Evolutionary conservation across 768 basidiomycete genomes (phyloP).

Genomic region (Boletus pseudo-olivaceus): DNA sequence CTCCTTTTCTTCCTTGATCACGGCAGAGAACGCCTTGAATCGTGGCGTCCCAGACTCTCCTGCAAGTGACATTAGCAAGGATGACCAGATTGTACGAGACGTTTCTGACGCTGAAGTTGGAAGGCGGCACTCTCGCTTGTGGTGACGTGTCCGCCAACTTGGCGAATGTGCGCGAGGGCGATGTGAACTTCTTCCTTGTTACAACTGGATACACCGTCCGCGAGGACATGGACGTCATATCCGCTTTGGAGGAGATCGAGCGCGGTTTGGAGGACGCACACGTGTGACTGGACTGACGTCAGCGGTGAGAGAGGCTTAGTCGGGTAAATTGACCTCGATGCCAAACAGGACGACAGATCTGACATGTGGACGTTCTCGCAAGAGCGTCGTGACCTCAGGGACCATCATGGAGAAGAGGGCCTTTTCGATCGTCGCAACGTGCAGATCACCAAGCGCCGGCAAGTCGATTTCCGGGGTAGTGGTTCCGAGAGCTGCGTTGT

Average conservation of each 20-base stretch:
- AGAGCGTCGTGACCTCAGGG: conserved; percentile 53
- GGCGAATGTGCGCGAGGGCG: conserved; percentile 65
- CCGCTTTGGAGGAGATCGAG: conserved; percentile 56
- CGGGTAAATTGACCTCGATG: conserved; percentile 63
- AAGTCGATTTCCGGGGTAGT: conserved; percentile 62
- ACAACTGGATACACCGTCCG: conserved; percentile 81
- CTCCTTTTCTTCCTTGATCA: conserved; percentile 78
- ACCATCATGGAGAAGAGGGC: conserved; percentile 84
- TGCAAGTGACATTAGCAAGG: conserved; percentile 25
- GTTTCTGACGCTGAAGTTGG: conserved; percentile 60
- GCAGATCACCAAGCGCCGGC: conserved; percentile 49
- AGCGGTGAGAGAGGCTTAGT: neutral
- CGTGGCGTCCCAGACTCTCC: conserved; percentile 57
- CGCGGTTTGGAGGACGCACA: conserved; percentile 84
- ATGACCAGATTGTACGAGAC: conserved; percentile 3
- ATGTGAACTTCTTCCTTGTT: conserved; percentile 77
- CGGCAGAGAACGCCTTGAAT: conserved; percentile 69
- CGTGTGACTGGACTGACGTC: conserved; percentile 60
- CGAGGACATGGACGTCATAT: conserved; percentile 64
- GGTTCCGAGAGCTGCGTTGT: conserved; percentile 57
- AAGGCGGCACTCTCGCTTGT: conserved; percentile 83
- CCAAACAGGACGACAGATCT: conserved; percentile 75
- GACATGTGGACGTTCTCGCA: conserved; percentile 46
- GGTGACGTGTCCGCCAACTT: conserved; percentile 70
- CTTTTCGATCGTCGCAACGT: conserved; percentile 67